phyloP scores from a whole-genome alignment of 495 filamentous ascomycete genomes.

The Neurospora sp. region DNA sequence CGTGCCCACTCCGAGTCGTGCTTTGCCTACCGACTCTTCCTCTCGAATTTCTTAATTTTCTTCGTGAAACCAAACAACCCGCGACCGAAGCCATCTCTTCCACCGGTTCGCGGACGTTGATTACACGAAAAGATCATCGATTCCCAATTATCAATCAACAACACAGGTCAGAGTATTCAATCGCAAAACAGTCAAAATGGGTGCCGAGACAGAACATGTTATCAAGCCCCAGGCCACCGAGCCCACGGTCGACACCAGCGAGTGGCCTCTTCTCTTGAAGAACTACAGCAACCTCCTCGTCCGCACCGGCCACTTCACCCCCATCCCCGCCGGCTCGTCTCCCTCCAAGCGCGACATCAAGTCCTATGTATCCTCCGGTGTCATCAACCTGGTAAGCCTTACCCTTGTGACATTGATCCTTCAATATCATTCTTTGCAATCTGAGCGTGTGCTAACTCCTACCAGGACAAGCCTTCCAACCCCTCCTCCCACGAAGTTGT shows the following conservation, averaged over 20 bases:
- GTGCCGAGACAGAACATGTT: constrained; percentile 52
- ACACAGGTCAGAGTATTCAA: background rate
- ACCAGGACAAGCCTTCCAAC: constrained; percentile 85
- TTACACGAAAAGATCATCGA: background rate
- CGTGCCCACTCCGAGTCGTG: background rate
- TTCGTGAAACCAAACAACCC: background rate
- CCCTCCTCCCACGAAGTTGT: constrained; percentile 97
- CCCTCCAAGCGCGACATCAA: constrained; percentile 88
- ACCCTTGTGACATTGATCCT: background rate
- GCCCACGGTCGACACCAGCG: constrained; percentile 62
- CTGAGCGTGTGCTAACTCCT: constrained; percentile 26
- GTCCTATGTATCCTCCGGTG: constrained; percentile 88
- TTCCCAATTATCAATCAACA: background rate
- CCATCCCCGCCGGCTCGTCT: constrained; percentile 78
- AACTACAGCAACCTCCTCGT: constrained; percentile 82
- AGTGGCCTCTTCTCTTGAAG: constrained; percentile 85
- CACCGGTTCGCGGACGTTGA: background rate
- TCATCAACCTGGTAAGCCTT: constrained; percentile 58
- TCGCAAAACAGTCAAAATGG: constrained; percentile 8
- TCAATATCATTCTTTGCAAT: background rate
- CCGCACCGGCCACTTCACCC: constrained; percentile 85
- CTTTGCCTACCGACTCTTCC: background rate
- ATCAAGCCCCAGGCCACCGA: constrained; percentile 79
- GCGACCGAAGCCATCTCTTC: background rate
- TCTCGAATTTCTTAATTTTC: background rate